phyloP scores from a whole-genome alignment of 2,329 filamentous ascomycete species.

The Penicillium paneum region DNA sequence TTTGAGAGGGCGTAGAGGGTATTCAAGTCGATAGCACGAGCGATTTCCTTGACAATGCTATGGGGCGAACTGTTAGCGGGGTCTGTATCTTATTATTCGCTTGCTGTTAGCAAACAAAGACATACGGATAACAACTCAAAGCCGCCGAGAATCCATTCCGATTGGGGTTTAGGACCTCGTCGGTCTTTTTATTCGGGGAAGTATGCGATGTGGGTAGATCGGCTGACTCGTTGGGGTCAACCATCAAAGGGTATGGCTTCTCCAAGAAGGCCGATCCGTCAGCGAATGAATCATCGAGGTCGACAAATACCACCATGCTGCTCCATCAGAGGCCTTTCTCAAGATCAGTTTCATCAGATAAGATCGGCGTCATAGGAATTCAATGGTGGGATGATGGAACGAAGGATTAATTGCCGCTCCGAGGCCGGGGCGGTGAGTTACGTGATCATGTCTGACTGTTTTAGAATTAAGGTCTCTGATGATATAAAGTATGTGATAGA shows the following conservation, averaged over 20 bases:
- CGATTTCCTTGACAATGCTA: constrained; percentile 75
- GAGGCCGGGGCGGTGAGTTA: constrained; percentile 6
- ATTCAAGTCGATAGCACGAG: constrained; percentile 77
- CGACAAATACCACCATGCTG: constrained; percentile 50
- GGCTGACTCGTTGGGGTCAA: constrained; percentile 11
- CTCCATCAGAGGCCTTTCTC: constrained; percentile 20
- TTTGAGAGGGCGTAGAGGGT: constrained; percentile 78
- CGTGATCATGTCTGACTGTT: neutral
- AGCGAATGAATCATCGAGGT: constrained; percentile 42
- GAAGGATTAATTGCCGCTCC: constrained; percentile 5
- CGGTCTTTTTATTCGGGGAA: constrained; percentile 7
- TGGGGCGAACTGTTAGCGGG: constrained; percentile 16
- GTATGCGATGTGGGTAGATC: constrained; percentile 13
- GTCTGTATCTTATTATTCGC: neutral
- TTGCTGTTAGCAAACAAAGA: constrained; percentile 15
- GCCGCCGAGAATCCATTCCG: constrained; percentile 41
- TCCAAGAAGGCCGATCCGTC: constrained; percentile 17
- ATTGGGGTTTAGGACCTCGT: constrained; percentile 16
- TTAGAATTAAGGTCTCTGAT: neutral
- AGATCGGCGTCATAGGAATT: constrained; percentile 5
- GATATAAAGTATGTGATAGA: neutral
- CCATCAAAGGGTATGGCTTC: constrained; percentile 21
- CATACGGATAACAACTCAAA: constrained; percentile 51
- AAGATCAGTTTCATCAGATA: constrained; percentile 25
- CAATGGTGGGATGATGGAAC: constrained; percentile 24